Conservation (phyloP, 176 grass and related monocot species). For the Eragrostis curvula region DNA sequence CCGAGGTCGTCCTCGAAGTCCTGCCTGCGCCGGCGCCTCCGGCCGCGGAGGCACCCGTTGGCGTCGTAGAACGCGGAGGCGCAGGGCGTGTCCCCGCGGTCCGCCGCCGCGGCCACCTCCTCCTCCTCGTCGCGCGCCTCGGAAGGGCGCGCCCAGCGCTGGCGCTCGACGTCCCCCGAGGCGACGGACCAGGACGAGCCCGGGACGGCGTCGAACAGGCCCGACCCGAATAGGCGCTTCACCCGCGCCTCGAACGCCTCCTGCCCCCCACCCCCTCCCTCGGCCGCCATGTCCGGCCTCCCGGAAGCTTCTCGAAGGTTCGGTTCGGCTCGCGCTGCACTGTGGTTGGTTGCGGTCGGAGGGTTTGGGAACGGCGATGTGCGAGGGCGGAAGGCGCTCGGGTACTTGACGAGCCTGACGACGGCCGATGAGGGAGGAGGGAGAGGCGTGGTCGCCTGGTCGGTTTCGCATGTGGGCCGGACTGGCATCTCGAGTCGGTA, state of each 20-base stretch:
- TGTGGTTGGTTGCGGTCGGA: neutral
- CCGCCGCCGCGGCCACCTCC: slow-evolving; percentile 11
- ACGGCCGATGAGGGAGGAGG: neutral
- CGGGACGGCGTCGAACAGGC: slow-evolving; percentile 76
- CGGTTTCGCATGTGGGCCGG: neutral
- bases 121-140: slow-evolving; percentile 65
- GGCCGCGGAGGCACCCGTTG: slow-evolving; percentile 66
- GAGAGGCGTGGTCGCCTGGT: neutral
- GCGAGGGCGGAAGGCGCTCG: neutral
- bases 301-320: slow-evolving; percentile 33
- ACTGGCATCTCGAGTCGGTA: neutral
- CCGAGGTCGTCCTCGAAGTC: slow-evolving; percentile 57
- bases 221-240: slow-evolving; percentile 91
- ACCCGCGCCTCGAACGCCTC: slow-evolving; percentile 84
- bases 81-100: slow-evolving; percentile 73
- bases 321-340: neutral
- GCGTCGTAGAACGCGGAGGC: slow-evolving; percentile 78
- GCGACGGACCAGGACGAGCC: slow-evolving; percentile 78
- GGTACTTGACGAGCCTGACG: neutral
- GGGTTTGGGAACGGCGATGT: neutral
- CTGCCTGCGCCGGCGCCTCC: slow-evolving; percentile 49
- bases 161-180: slow-evolving; percentile 75
- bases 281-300: slow-evolving; percentile 37
- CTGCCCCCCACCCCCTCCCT: slow-evolving; percentile 17
- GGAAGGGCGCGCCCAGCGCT: slow-evolving; percentile 72